phyloP scores from a whole-genome alignment of 169 alveolate species.

The Plasmodium yoelii region DNA sequence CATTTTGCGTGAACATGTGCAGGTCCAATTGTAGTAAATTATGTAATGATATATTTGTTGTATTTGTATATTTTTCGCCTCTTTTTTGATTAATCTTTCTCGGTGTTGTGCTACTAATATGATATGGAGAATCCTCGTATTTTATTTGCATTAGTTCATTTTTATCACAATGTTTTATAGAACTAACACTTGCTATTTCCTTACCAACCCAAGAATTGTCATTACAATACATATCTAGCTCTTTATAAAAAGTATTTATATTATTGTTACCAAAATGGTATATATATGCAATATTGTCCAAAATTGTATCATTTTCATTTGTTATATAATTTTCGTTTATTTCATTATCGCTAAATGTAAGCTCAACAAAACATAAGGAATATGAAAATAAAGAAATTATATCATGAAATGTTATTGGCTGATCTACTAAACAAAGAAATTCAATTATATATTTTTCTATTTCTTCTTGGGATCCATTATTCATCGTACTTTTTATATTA shows the following conservation, averaged over 20 bases:
- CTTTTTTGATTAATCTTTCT: background rate
- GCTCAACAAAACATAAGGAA: constrained; percentile 27
- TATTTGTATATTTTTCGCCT: background rate
- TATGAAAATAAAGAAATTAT: constrained; percentile 18
- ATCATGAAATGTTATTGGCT: constrained; percentile 11
- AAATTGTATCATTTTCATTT: background rate
- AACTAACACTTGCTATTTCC: background rate
- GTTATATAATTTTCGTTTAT: background rate
- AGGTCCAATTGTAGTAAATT: background rate
- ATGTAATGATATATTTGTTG: background rate
- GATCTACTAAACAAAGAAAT: constrained; percentile 22
- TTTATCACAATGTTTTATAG: too few relatives aligned
- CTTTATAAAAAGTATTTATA: background rate
- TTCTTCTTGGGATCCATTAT: constrained; percentile 10
- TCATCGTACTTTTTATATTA: constrained; percentile 58
- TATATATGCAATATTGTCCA: background rate
- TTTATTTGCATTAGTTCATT: too few relatives aligned
- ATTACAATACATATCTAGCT: too few relatives aligned
- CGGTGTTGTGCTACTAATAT: background rate
- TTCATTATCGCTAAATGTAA: too few relatives aligned
- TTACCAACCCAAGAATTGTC: background rate
- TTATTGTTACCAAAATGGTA: background rate
- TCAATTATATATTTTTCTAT: constrained; percentile 46
- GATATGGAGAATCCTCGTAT: too few relatives aligned
- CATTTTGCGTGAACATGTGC: constrained; percentile 18